Evolutionary conservation across 352 stramenopile genomes (phyloP).

Genomic region (Pythium dissimile): DNA sequence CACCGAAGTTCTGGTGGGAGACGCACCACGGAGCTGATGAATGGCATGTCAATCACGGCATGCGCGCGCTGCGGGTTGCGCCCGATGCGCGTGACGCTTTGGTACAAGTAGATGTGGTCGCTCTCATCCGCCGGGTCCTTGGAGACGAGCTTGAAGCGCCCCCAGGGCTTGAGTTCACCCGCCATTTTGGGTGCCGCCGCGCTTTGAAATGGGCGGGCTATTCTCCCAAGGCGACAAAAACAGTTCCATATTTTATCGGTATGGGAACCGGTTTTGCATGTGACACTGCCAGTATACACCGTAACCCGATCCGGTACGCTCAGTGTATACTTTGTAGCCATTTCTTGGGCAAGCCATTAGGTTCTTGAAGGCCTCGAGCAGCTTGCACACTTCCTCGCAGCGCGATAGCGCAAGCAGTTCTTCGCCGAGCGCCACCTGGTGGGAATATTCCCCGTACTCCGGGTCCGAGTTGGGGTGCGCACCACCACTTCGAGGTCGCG

Average conservation of each 20-base stretch:
- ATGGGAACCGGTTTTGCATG: too few relatives aligned
- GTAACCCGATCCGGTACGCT: not conserved
- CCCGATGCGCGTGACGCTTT: constrained; percentile 43
- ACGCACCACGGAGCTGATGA: constrained; percentile 68
- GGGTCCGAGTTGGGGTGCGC: too few relatives aligned
- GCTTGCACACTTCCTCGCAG: constrained; percentile 46
- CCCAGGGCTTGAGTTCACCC: constrained; percentile 33
- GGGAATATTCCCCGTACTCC: too few relatives aligned
- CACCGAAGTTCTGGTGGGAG: too few relatives aligned
- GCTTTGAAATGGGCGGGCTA: constrained; percentile 1
- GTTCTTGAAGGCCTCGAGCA: constrained; percentile 53
- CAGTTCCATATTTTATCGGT: not conserved
- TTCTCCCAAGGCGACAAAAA: not conserved
- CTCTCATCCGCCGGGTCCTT: constrained; percentile 44
- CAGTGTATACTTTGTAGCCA: constrained; percentile 26
- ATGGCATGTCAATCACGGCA: constrained; percentile 47
- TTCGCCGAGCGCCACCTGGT: constrained; percentile 41
- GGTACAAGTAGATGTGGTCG: constrained; percentile 64
- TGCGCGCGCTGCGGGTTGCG: constrained; percentile 43
- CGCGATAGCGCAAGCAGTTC: constrained; percentile 18
- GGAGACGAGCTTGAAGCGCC: constrained; percentile 58
- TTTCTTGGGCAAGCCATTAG: constrained; percentile 44
- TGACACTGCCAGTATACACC: too few relatives aligned
- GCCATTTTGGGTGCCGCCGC: not conserved
- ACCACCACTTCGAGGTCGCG: too few relatives aligned